Evolutionary conservation across 2,329 filamentous ascomycete genomes (phyloP), one percentile per base, ranked within the genome.

Genomic region (Zymoseptoria passerinii): DNA sequence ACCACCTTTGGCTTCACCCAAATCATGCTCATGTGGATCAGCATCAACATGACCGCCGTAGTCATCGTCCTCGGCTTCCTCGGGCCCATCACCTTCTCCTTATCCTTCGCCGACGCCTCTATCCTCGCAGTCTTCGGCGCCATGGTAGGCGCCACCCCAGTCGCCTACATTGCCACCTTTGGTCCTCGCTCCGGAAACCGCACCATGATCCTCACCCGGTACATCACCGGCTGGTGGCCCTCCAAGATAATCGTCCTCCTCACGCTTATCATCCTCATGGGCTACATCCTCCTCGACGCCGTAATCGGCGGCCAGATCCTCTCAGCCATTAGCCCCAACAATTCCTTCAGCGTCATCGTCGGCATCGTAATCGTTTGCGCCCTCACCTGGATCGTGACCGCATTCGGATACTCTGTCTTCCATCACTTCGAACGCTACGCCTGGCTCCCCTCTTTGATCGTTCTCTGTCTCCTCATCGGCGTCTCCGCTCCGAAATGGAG

Each of bases 221-320:
- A 83, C 66, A 75, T 80, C 18, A 85, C 86, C 79, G 84, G 84
- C 6, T 86, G 82, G 81, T 86, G 81, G 77, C 83, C 83, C 0
- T 80, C 80, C 55, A 86, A 86, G 70, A 70, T 87, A 7, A 78
- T 85, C 35, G 83, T 84, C 13, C 66, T 86, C 20, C 73, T 87
- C 58, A 86, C 86, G 65, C 74, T 87, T 52, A 78, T 87, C 50
- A 79, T 85, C 20, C 75, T 86, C 48, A 61, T 66, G 50, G 83
- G 83, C 8, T 87, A 86, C 64, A 76, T 77, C 18, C 73, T 87
- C 68, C 82, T 88, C 59, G 82, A 85, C 68, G 83, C 80, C 35
- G 83, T 88, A 5, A 78, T 89, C 16, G 83, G 82, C 1, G 86
- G 86, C 0, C 85, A 88, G 67, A 87, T 88, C 27, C 73, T 89